Percentiles rank a stretch among this genome's conserved stretches.
Evolutionary conservation across 352 stramenopile species (phyloP).

Genomic region (Phytophthora tentaculata): DNA sequence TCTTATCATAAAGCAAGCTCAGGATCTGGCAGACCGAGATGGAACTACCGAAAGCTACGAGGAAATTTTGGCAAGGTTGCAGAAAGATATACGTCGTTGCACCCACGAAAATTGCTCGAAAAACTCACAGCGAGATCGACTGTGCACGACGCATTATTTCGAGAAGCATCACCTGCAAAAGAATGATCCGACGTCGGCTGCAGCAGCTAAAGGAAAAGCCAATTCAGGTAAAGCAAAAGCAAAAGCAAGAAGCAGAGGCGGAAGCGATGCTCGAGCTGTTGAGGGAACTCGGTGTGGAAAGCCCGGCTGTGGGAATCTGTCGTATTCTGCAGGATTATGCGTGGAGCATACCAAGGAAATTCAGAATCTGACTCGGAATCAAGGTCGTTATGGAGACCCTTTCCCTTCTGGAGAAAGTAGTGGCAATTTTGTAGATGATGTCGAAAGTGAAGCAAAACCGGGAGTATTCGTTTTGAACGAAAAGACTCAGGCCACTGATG

Average conservation of each 20-base stretch:
- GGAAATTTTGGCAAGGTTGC: constrained; percentile 68
- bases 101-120: constrained; percentile 83
- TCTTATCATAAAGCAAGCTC: constrained; percentile 74
- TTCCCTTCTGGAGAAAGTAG: constrained; percentile 14
- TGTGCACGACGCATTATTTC: constrained; percentile 86
- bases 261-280: constrained; percentile 35
- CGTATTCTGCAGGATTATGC: constrained; percentile 59
- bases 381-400: constrained; percentile 19
- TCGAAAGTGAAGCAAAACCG: constrained; percentile 40
- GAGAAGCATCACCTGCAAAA: constrained; percentile 68
- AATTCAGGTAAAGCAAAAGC: constrained; percentile 8
- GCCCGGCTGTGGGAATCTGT: constrained; percentile 47
- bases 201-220: constrained; percentile 11
- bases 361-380: constrained; percentile 19
- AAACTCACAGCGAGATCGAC: constrained; percentile 85
- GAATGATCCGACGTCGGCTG: constrained; percentile 11
- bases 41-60: constrained; percentile 64
- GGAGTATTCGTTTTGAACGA: constrained; percentile 26
- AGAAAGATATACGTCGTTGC: constrained; percentile 82
- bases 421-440: constrained; percentile 11
- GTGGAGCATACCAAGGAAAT: constrained; percentile 55
- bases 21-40: constrained; percentile 60
- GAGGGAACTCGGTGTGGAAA: constrained; percentile 40
- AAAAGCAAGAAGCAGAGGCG: background rate
- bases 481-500: constrained; percentile 26